Evolutionary conservation across 352 stramenopile genomes (phyloP).

Genomic region (Globisporangium nodosum): DNA sequence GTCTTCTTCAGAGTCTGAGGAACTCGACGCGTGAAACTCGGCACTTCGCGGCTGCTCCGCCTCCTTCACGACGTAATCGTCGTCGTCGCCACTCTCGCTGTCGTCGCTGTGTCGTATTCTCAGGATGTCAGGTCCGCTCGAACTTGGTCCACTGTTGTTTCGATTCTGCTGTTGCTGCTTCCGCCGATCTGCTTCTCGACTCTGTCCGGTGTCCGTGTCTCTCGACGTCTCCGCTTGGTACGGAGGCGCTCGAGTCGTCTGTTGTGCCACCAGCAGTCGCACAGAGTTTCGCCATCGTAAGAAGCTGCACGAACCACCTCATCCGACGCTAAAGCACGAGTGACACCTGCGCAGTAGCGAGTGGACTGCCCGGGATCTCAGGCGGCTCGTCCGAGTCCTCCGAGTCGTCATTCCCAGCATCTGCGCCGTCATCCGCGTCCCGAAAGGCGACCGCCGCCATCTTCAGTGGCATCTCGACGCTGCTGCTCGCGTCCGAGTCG

Average conservation of each 20-base stretch:
- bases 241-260: neutral
- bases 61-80: slow-evolving; percentile 60
- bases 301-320: neutral
- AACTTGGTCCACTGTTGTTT: neutral
- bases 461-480: slow-evolving; percentile 10
- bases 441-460: slow-evolving; percentile 3
- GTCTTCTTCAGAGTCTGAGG: slow-evolving; percentile 33
- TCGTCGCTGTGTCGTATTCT: slow-evolving; percentile 9
- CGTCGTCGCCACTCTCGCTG: slow-evolving; percentile 19
- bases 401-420: slow-evolving; percentile 11
- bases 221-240: neutral
- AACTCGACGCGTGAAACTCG: slow-evolving; percentile 56
- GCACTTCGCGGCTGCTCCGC: slow-evolving; percentile 39
- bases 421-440: slow-evolving; percentile 2
- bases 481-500: slow-evolving; percentile 17
- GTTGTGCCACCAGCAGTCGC: neutral
- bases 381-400: slow-evolving; percentile 48
- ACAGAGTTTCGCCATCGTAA: neutral
- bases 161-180: neutral
- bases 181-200: neutral
- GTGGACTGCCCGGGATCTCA: slow-evolving; percentile 63
- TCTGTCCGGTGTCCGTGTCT: neutral
- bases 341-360: slow-evolving; percentile 21
- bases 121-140: slow-evolving; percentile 10
- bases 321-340: neutral